Percentiles rank a stretch among this genome's conserved stretches.
Evolutionary conservation across 306 rosid genomes (phyloP).

Genomic region (Comarum palustre): DNA sequence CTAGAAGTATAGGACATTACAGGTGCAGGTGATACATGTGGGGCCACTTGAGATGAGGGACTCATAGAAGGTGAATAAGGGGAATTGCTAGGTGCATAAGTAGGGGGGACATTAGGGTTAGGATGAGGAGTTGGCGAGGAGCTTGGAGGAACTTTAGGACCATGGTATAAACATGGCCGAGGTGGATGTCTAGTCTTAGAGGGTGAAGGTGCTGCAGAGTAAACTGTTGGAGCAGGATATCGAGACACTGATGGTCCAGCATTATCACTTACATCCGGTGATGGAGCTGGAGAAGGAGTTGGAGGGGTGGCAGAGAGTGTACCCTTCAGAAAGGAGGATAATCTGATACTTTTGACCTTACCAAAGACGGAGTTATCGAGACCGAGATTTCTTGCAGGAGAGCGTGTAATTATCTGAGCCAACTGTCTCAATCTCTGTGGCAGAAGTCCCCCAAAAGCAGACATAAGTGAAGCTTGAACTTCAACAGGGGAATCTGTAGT

Average conservation of each 20-base stretch:
- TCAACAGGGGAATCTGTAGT: slow-evolving; percentile 48
- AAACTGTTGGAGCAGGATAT: slow-evolving; percentile 32
- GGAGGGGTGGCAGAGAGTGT: slow-evolving; percentile 45
- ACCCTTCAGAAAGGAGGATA: slow-evolving; percentile 60
- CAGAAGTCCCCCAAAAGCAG: slow-evolving; percentile 45
- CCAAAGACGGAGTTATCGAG: slow-evolving; percentile 73
- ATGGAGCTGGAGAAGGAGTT: slow-evolving; percentile 69
- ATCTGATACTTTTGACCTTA: slow-evolving; percentile 60
- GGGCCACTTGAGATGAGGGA: slow-evolving; percentile 35
- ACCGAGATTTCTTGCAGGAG: slow-evolving; percentile 66
- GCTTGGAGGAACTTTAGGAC: slow-evolving; percentile 34
- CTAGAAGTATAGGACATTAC: slow-evolving; percentile 29
- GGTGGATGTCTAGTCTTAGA: slow-evolving; percentile 44
- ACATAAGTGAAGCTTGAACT: slow-evolving; percentile 67
- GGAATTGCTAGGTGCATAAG: slow-evolving; percentile 38
- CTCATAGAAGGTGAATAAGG: slow-evolving; percentile 37
- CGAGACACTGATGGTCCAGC: slow-evolving; percentile 34
- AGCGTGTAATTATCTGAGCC: slow-evolving; percentile 53
- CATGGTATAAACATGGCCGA: slow-evolving; percentile 44
- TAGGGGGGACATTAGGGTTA: slow-evolving; percentile 36
- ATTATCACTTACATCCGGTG: slow-evolving; percentile 37
- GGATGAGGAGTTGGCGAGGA: slow-evolving; percentile 39
- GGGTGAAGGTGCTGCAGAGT: slow-evolving; percentile 39
- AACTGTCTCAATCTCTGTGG: slow-evolving; percentile 71
- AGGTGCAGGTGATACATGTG: slow-evolving; percentile 40